These are phyloP conservation scores for Xerocomus spinulosus DNA, from an alignment of 768 basidiomycete species.

Conservation along the genomic window DNA sequence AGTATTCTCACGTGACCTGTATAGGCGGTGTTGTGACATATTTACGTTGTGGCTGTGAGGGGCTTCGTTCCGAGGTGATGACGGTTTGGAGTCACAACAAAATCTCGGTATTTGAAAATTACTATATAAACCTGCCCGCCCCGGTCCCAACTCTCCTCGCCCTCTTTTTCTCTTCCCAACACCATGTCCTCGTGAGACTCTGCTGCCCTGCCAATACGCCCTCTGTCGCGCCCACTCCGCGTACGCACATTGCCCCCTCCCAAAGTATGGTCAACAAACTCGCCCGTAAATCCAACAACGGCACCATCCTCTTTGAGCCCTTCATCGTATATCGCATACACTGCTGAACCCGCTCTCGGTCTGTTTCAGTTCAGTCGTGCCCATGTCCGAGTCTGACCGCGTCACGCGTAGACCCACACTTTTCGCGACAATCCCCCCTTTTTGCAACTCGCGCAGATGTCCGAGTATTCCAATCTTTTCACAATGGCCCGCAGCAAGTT, in stretches of 20 bases:
- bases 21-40: conserved; percentile 17
- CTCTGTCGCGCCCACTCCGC: conserved; percentile 20
- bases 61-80: conserved; percentile 30
- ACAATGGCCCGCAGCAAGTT: conserved; percentile 71
- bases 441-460: conserved; percentile 36
- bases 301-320: conserved; percentile 82
- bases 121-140: conserved; percentile 43
- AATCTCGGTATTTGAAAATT: conserved; percentile 28
- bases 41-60: conserved; percentile 26
- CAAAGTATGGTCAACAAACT: conserved; percentile 80
- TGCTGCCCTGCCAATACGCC: conserved; percentile 6
- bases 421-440: conserved; percentile 4
- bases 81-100: conserved; percentile 34
- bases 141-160: conserved; percentile 20
- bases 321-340: conserved; percentile 87
- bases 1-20: conserved; percentile 23
- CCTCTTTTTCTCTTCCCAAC: conserved; percentile 23
- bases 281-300: conserved; percentile 76
- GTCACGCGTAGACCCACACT: conserved; percentile 18
- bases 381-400: neutral
- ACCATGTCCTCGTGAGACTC: conserved; percentile 37
- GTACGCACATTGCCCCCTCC: conserved; percentile 27
- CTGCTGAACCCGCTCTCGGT: conserved; percentile 36
- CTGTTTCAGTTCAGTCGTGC: conserved; percentile 2
- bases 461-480: conserved; percentile 48